Evolutionary conservation across 176 grass and related monocot genomes (phyloP).

Genomic region (Tillandsia leiboldiana): DNA sequence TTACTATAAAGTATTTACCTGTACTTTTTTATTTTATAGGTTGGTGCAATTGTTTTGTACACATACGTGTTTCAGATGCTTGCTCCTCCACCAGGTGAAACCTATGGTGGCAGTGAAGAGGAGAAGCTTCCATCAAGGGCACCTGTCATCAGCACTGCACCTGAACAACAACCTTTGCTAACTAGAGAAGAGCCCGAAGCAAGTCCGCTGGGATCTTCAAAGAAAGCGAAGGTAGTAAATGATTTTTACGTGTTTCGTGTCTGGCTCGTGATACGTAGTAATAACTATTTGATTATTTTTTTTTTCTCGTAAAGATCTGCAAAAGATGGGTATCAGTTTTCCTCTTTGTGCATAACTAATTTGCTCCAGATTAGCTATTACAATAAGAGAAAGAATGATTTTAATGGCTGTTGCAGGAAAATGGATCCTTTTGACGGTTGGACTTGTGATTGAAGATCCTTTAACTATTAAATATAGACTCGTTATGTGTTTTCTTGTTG

Average conservation of each 20-base stretch:
- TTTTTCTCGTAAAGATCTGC: neutral
- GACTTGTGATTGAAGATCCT: too few species aligned
- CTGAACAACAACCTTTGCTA: conserved; percentile 33
- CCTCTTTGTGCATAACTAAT: too few species aligned
- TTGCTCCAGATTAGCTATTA: too few species aligned
- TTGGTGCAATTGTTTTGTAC: conserved; percentile 96
- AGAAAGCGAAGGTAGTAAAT: conserved; percentile 19
- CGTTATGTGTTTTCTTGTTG: too few species aligned
- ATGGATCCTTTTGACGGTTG: too few species aligned
- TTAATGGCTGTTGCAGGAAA: too few species aligned
- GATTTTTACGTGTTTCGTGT: neutral
- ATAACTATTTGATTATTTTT: neutral
- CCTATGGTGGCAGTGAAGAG: conserved; percentile 59
- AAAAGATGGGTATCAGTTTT: too few species aligned
- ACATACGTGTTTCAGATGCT: conserved; percentile 99
- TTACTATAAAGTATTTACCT: neutral
- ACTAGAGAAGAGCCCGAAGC: conserved; percentile 20
- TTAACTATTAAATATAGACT: too few species aligned
- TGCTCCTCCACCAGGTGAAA: conserved; percentile 69
- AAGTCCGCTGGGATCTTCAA: conserved; percentile 7
- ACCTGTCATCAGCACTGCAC: conserved; percentile 3
- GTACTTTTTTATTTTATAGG: conserved; percentile 33
- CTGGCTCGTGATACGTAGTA: too few species aligned
- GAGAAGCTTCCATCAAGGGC: conserved; percentile 35
- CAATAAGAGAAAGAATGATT: too few species aligned